A percentile compares a stretch with the other conserved stretches of the same genome.
Conservation (phyloP, 192 early-diverging fungal species). For the Polychytrium aggregatum region DNA sequence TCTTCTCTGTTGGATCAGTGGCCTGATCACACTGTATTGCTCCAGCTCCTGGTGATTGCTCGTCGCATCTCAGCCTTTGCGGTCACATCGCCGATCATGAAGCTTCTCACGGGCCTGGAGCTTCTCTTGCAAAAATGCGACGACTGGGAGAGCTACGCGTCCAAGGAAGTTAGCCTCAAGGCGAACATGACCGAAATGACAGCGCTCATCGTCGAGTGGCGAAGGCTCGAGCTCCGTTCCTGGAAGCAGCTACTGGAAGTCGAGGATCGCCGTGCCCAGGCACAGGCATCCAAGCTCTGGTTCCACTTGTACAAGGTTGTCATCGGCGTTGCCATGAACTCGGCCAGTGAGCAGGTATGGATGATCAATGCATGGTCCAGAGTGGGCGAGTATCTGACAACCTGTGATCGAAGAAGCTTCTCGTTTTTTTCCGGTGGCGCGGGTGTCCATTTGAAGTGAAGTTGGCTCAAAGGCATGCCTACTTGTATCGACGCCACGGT, state of each 20-base stretch:
- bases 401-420: too few species aligned
- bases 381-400: too few species aligned
- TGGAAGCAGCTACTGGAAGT: constrained; percentile 80
- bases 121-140: constrained; percentile 74
- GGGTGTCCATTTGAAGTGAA: too few species aligned
- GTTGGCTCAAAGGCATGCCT: too few species aligned
- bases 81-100: constrained; percentile 73
- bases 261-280: constrained; percentile 61
- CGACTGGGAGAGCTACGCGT: constrained; percentile 90
- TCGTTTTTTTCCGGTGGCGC: too few species aligned
- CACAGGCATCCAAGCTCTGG: constrained; percentile 71
- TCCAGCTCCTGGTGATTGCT: constrained; percentile 44
- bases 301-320: constrained; percentile 63
- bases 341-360: constrained; percentile 3
- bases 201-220: constrained; percentile 72
- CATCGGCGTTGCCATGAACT: constrained; percentile 13
- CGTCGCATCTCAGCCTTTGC: constrained; percentile 49
- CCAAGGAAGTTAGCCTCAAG: constrained; percentile 64
- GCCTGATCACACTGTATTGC: constrained; percentile 84
- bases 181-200: constrained; percentile 56
- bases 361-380: too few species aligned
- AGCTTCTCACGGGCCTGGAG: constrained; percentile 82
- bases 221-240: constrained; percentile 77
- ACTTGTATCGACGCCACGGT: too few species aligned
- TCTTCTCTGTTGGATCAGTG: constrained; percentile 60